phyloP scores from a whole-genome alignment of 352 stramenopile species.

The Pythium brachiatum region DNA sequence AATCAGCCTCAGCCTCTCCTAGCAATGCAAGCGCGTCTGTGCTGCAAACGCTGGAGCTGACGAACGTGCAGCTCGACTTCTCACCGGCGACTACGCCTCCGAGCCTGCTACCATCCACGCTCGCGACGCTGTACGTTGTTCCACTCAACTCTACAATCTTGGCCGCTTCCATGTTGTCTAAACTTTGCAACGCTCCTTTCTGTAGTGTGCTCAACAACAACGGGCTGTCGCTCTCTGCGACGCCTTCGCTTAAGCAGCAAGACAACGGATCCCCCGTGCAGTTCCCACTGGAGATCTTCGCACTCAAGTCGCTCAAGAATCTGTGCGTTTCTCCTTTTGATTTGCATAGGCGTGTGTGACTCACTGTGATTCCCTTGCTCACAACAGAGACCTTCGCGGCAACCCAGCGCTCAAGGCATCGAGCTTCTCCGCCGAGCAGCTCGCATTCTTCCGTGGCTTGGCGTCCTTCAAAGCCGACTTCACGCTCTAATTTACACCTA shows the following conservation, averaged over 20 bases:
- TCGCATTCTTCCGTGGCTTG: conserved; percentile 19
- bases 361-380: no score
- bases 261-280: not conserved
- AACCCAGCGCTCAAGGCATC: conserved; percentile 14
- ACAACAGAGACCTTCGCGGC: conserved; percentile 12
- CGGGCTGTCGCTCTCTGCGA: not conserved
- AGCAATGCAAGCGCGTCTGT: not conserved
- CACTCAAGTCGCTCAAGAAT: conserved; percentile 8
- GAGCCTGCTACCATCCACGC: conserved; percentile 7
- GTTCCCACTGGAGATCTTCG: conserved; percentile 21
- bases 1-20: not conserved
- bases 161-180: no score
- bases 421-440: conserved; percentile 20
- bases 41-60: conserved; percentile 18
- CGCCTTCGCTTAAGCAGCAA: conserved; percentile 9
- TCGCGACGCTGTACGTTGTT: conserved; percentile 17
- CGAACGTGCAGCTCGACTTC: conserved; percentile 15
- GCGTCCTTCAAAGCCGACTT: conserved; percentile 20
- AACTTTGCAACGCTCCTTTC: not conserved
- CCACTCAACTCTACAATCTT: no score
- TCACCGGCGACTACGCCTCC: not conserved
- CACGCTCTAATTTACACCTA: conserved; percentile 2
- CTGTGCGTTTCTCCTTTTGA: conserved; percentile 11
- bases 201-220: conserved; percentile 25
- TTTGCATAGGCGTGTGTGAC: no score